phyloP scores from a whole-genome alignment of 2,329 filamentous ascomycete species.

The Curvularia verruculosa region DNA sequence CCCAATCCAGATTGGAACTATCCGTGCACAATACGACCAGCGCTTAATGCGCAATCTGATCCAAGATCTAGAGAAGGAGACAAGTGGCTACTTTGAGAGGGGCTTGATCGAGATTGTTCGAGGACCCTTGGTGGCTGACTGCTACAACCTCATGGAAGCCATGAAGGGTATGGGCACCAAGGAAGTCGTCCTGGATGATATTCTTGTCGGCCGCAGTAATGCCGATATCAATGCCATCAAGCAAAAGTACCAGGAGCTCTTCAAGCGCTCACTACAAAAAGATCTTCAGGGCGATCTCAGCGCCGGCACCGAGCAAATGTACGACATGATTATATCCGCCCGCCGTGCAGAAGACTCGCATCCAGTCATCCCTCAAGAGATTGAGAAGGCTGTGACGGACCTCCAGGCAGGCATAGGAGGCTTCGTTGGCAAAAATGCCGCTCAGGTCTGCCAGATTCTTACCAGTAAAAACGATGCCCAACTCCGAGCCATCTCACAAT shows the following conservation, averaged over 20 bases:
- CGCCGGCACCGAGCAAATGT: constrained; percentile 84
- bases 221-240: constrained; percentile 90
- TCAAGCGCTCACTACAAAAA: constrained; percentile 68
- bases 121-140: constrained; percentile 80
- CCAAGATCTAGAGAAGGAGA: constrained; percentile 78
- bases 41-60: constrained; percentile 70
- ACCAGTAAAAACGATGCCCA: constrained; percentile 79
- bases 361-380: constrained; percentile 73
- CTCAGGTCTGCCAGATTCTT: constrained; percentile 79
- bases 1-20: constrained; percentile 72
- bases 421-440: constrained; percentile 73
- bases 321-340: constrained; percentile 78
- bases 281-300: constrained; percentile 81
- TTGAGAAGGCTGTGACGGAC: constrained; percentile 76
- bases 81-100: constrained; percentile 72
- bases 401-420: constrained; percentile 72
- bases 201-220: constrained; percentile 81
- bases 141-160: constrained; percentile 70
- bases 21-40: constrained; percentile 68
- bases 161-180: constrained; percentile 85
- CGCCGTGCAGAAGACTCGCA: constrained; percentile 77
- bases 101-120: constrained; percentile 75
- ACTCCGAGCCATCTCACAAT: constrained; percentile 77
- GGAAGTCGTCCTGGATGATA: constrained; percentile 82
- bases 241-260: constrained; percentile 71